Conservation (phyloP, 108 stramenopile species). For the Epipyxis sp. region DNA sequence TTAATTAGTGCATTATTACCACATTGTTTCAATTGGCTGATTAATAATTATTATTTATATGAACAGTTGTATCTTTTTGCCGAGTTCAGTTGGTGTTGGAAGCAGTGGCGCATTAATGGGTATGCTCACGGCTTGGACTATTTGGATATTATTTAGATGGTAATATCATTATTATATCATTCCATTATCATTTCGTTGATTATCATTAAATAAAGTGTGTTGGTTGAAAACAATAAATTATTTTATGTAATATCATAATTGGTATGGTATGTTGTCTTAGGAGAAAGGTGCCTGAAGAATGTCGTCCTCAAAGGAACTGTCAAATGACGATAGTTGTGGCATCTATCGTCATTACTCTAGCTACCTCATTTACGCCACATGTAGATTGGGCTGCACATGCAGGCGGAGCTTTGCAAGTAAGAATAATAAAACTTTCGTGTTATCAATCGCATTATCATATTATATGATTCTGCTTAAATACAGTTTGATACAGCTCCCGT, state of each 20-base stretch:
- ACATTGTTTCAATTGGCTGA: no score
- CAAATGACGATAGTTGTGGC: not conserved
- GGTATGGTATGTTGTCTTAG: no score
- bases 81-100: slow-evolving; percentile 17
- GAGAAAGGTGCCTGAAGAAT: slow-evolving; percentile 4
- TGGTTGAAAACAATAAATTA: no score
- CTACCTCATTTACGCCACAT: not conserved
- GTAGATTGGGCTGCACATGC: slow-evolving; percentile 32
- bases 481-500: not conserved
- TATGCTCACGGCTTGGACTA: slow-evolving; percentile 22
- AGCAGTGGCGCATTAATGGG: slow-evolving; percentile 25
- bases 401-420: slow-evolving; percentile 13
- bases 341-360: slow-evolving; percentile 11
- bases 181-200: not conserved
- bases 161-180: no score
- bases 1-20: no score
- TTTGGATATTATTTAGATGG: slow-evolving; percentile 30
- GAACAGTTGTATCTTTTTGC: slow-evolving; percentile 8
- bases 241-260: no score
- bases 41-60: no score
- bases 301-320: slow-evolving; percentile 8
- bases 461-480: not conserved
- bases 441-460: no score
- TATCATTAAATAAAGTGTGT: slow-evolving; percentile 12
- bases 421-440: no score